These are phyloP conservation scores for Zygosaccharomyces sapae DNA, from an alignment of 1,139 yeast species.

Conservation along the genomic window DNA sequence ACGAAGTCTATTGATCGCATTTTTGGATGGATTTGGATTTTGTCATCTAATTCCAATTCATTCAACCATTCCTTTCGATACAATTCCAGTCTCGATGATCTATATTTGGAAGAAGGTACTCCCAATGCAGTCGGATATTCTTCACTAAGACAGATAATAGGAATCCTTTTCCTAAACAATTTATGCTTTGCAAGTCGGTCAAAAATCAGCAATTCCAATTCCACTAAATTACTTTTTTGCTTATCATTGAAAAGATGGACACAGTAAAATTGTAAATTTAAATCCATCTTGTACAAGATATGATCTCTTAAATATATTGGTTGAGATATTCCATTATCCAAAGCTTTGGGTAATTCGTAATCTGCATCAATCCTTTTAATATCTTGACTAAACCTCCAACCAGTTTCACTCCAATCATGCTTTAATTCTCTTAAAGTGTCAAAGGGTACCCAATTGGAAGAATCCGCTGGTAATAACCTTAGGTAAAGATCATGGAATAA, in stretches of 20 bases:
- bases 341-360: conserved; percentile 17
- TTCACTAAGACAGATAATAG: conserved; percentile 17
- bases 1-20: conserved; percentile 9
- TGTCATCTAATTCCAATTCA: conserved; percentile 18
- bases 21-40: conserved; percentile 14
- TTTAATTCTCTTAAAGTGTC: conserved; percentile 8
- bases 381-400: conserved; percentile 12
- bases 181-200: too few relatives aligned
- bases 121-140: conserved; percentile 1
- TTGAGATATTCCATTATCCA: conserved; percentile 26
- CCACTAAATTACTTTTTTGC: conserved; percentile 7
- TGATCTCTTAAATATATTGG: conserved; percentile 23
- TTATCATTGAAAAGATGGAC: conserved; percentile 6
- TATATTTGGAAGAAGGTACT: conserved; percentile 13
- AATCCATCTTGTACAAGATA: conserved; percentile 27
- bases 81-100: conserved; percentile 14
- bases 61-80: conserved; percentile 27
- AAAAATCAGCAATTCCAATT: conserved; percentile 8
- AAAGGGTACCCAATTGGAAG: conserved; percentile 26
- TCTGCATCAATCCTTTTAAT: conserved; percentile 18
- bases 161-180: conserved; percentile 12
- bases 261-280: conserved; percentile 26
- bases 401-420: neutral
- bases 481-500: conserved; percentile 32
- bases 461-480: conserved; percentile 30